A percentile compares a stretch with the other conserved stretches of the same genome.
Conservation (phyloP, 805 yeast genomes). For the Candida coquimbonensis region DNA sequence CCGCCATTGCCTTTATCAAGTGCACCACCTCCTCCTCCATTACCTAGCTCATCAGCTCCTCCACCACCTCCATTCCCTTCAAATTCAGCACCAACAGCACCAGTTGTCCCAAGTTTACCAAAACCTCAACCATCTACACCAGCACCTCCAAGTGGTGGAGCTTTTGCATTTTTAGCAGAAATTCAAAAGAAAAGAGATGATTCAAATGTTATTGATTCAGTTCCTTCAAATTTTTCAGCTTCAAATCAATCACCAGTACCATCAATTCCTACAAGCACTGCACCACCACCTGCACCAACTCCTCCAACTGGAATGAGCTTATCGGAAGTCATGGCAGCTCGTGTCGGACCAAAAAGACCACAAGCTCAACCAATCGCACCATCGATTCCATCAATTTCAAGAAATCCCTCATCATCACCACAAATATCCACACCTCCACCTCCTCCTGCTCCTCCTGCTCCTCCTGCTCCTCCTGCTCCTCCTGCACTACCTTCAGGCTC, state of each 20-base stretch:
- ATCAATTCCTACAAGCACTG: slow-evolving; percentile 8
- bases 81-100: not conserved
- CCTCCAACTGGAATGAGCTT: slow-evolving; percentile 30
- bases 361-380: slow-evolving; percentile 3
- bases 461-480: slow-evolving; percentile 13
- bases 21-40: slow-evolving; percentile 8
- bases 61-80: not conserved
- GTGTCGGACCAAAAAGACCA: not conserved
- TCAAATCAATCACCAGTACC: not conserved
- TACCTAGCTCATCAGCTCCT: not conserved
- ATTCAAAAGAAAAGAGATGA: slow-evolving; percentile 51
- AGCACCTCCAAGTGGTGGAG: slow-evolving; percentile 20
- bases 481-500: slow-evolving; percentile 13
- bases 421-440: slow-evolving; percentile 16
- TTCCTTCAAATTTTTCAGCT: slow-evolving; percentile 1
- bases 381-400: not conserved
- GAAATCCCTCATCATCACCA: slow-evolving; percentile 5
- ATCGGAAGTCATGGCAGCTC: slow-evolving; percentile 24
- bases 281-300: slow-evolving; percentile 15
- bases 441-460: slow-evolving; percentile 8
- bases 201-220: slow-evolving; percentile 37
- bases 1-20: slow-evolving; percentile 13
- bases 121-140: slow-evolving; percentile 9
- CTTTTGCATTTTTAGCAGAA: slow-evolving; percentile 51
- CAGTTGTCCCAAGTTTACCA: slow-evolving; percentile 14